Evolutionary conservation across 495 filamentous ascomycete species (phyloP), one percentile per base, ranked within the genome.

Genomic region (Trichocladium uniseriatum): DNA sequence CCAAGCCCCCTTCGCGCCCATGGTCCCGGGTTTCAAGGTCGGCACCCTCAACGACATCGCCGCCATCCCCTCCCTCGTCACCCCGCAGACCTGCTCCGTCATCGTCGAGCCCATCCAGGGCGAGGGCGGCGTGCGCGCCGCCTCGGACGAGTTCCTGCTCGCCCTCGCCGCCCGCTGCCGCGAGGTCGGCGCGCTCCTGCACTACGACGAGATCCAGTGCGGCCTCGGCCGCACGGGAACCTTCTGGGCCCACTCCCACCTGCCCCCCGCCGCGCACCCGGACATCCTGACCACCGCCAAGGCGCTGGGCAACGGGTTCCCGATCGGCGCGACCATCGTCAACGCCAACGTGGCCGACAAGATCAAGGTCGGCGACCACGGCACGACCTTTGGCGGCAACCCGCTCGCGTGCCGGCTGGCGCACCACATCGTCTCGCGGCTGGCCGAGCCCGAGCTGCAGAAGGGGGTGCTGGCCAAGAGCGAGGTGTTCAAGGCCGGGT

Each of bases 71-170:
- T 70, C 72, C 2, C 72, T 95, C 8, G 78, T 98, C 24, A 95
- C 84, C 0, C 80, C 86, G 5, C 79, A 82, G 45, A 96, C 94
- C 1, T 95, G 89, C 62, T 86, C 88, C 56, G 92, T 97, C n/a
- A 86, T 98, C 42, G 78, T 97, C 19, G 92, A 98, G 73, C 92
- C 92, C 13, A 96, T 98, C 54, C 92, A 98, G 69, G 92, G 92
- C 34, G 92, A 98, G 70, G 92, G 92, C 32, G 92, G 92, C 52
- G 83, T 98, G 31, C 84, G 88, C 54, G 79, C 87, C 10, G 92
- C 86, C 2, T 85, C 77, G 5, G 79, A 82, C 3, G 84, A 86
- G 51, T 98, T 97, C 65, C 74, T 97, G 7, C 49, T 73, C 9
- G 82, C 87, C 0, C 74, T 98, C 10, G 83, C 84, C 47, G 76